Evolutionary conservation across 2,329 filamentous ascomycete species (phyloP).

Genomic region (Niveomyces coronatus): DNA sequence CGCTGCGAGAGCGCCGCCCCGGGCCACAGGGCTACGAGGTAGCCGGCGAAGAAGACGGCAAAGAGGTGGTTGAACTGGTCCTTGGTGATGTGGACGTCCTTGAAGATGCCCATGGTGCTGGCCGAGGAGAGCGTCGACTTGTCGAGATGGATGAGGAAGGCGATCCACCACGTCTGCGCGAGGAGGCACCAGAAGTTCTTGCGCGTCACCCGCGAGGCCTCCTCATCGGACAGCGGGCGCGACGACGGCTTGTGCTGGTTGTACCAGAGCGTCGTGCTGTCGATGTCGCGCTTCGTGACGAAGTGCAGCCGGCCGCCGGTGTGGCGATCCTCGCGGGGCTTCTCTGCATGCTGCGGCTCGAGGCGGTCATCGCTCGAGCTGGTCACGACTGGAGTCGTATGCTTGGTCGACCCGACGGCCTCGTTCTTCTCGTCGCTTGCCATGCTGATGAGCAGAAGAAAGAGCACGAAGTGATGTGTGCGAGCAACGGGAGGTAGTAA

Average conservation of each 20-base stretch:
- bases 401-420: background rate
- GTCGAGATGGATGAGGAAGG: constrained; percentile 18
- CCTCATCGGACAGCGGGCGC: constrained; percentile 8
- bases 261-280: constrained; percentile 17
- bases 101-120: constrained; percentile 17
- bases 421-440: background rate
- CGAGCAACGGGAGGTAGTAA: no score
- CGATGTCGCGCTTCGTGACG: constrained; percentile 13
- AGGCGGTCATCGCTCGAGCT: background rate
- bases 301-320: constrained; percentile 2
- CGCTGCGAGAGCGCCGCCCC: constrained; percentile 15
- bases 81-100: constrained; percentile 16
- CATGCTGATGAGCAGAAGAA: background rate
- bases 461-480: no score
- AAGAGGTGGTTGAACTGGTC: constrained; percentile 16
- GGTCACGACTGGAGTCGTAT: no score
- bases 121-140: constrained; percentile 16
- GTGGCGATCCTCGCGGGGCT: background rate
- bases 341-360: background rate
- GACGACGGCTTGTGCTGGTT: constrained; percentile 14
- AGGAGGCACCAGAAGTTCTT: constrained; percentile 18
- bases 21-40: constrained; percentile 16
- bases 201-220: constrained; percentile 10
- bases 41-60: constrained; percentile 16
- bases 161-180: constrained; percentile 16